Evolutionary conservation across 108 stramenopile genomes (phyloP).

Genomic region (Skeletonema potamos): DNA sequence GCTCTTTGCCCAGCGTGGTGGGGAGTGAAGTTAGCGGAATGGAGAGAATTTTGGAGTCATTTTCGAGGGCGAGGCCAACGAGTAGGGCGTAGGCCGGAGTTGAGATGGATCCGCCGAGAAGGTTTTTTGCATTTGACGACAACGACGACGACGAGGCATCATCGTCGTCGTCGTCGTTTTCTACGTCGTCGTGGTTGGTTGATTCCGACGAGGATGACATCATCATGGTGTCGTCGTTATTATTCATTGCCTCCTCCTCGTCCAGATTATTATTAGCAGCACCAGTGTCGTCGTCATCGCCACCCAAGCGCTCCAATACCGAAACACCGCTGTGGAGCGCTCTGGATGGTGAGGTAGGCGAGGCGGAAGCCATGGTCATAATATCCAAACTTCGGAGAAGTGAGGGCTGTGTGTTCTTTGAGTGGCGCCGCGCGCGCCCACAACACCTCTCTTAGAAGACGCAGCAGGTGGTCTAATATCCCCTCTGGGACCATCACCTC

Average conservation of each 20-base stretch:
- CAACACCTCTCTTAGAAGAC: too few species aligned
- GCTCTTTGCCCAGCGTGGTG: slow-evolving; percentile 58
- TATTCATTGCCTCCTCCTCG: too few species aligned
- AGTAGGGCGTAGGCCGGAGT: slow-evolving; percentile 21
- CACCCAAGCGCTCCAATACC: not conserved
- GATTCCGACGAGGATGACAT: not conserved
- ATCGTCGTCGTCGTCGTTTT: not conserved
- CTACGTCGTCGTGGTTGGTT: not conserved
- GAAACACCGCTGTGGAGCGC: not conserved
- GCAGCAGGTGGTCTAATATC: too few species aligned
- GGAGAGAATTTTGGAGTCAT: slow-evolving; percentile 19
- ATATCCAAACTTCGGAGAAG: too few species aligned
- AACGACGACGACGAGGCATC: not conserved
- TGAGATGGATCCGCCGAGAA: not conserved
- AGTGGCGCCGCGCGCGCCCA: too few species aligned
- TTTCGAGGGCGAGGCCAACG: slow-evolving; percentile 6
- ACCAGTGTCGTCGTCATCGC: too few species aligned
- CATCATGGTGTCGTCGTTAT: not conserved
- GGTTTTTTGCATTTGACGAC: not conserved
- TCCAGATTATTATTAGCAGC: not conserved
- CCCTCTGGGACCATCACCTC: too few species aligned
- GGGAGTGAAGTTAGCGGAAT: slow-evolving; percentile 66
- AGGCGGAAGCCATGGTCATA: not conserved
- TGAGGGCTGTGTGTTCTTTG: too few species aligned
- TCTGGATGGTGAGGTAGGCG: not conserved